Conservation (phyloP, 2,329 filamentous ascomycete species). For the Beauveria medogensis region DNA sequence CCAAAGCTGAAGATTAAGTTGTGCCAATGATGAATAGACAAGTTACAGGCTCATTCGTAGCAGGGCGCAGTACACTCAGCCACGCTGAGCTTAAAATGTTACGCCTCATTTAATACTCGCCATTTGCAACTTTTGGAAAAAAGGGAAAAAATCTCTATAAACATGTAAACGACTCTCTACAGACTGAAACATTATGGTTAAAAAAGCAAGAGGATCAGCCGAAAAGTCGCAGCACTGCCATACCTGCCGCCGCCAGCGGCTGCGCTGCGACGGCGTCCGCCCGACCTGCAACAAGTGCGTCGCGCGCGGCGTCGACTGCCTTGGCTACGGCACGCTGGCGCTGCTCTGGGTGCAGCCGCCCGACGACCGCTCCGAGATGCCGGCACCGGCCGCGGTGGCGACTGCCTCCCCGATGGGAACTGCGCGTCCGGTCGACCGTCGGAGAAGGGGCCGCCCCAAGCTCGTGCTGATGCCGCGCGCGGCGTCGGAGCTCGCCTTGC, state of each 20-base stretch:
- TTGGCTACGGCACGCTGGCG: conserved; percentile 13
- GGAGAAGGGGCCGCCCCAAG: conserved; percentile 12
- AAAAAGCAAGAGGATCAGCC: not conserved
- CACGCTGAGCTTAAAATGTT: not conserved
- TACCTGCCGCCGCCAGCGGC: conserved; percentile 13
- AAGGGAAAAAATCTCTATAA: not conserved
- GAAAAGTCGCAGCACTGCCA: conserved; percentile 11
- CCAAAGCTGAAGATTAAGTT: not conserved
- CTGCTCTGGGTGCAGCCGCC: conserved; percentile 14
- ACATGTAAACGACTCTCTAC: too few relatives aligned
- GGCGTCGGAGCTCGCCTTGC: not conserved
- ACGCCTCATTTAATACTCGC: not conserved
- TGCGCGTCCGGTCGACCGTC: not conserved
- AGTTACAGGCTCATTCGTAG: not conserved
- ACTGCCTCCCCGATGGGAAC: too few relatives aligned
- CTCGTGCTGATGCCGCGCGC: conserved; percentile 13
- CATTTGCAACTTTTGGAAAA: not conserved
- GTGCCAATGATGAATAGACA: not conserved
- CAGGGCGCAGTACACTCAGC: not conserved
- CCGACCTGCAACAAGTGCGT: conserved; percentile 13
- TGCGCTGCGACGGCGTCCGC: conserved; percentile 13
- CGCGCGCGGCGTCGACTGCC: conserved; percentile 13
- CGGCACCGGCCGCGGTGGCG: too few relatives aligned
- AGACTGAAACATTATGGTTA: not conserved
- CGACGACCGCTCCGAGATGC: not conserved